phyloP scores from a whole-genome alignment of 257 asterid genomes.

The Solanum etuberosum region DNA sequence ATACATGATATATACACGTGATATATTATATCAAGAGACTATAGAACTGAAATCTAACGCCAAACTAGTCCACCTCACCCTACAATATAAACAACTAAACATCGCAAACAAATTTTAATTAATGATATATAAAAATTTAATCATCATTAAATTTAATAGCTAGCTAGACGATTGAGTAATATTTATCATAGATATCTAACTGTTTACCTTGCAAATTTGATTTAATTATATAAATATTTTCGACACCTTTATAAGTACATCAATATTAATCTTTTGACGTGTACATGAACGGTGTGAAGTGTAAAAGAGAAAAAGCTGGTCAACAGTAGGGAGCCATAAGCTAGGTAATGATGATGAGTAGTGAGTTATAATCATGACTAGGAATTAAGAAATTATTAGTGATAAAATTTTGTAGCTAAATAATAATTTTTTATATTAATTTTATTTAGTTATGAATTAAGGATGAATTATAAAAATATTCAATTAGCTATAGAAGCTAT shows the following conservation, averaged over 20 bases:
- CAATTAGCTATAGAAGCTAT: too few relatives aligned
- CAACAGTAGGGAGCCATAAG: not conserved
- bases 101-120: too few relatives aligned
- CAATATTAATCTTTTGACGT: not conserved
- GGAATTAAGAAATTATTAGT: too few relatives aligned
- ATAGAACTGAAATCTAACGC: not conserved
- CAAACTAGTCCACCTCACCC: not conserved
- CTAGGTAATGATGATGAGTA: not conserved
- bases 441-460: too few relatives aligned
- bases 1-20: not conserved
- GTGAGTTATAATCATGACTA: not conserved
- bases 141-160: not conserved
- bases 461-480: too few relatives aligned
- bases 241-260: not conserved
- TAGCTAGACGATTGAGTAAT: not conserved
- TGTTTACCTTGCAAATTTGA: not conserved
- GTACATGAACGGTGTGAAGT: not conserved
- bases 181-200: not conserved
- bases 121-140: not conserved
- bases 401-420: too few relatives aligned
- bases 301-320: not conserved
- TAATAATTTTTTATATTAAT: too few relatives aligned
- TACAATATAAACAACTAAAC: not conserved
- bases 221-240: not conserved
- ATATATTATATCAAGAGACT: not conserved